These are phyloP conservation scores for Zangia roseola DNA, from an alignment of 768 basidiomycete genomes.

Conservation along the genomic window DNA sequence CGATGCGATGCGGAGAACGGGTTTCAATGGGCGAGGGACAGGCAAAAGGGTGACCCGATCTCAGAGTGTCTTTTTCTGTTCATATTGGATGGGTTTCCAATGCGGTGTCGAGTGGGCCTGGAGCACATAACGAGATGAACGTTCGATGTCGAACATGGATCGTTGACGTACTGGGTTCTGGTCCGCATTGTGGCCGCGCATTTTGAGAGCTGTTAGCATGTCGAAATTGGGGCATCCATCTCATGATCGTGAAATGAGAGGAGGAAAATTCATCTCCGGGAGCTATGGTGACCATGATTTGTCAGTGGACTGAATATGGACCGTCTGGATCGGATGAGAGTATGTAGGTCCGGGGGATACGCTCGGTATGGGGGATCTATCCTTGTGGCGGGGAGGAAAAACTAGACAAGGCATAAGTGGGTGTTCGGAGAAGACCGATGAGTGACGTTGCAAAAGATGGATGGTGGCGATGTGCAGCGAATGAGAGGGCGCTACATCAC, in stretches of 20 bases:
- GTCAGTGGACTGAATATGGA: constrained; percentile 8
- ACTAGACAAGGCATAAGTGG: too few relatives aligned
- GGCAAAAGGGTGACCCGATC: too few relatives aligned
- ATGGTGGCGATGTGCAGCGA: too few relatives aligned
- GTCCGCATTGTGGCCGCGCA: constrained; percentile 11
- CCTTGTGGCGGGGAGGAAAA: too few relatives aligned
- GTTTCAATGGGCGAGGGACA: too few relatives aligned
- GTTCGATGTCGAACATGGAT: constrained; percentile 29
- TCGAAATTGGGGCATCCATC: constrained; percentile 20
- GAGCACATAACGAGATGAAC: too few relatives aligned
- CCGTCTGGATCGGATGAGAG: not conserved
- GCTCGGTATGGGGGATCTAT: not conserved
- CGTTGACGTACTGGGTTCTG: too few relatives aligned
- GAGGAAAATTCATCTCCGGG: constrained; percentile 32
- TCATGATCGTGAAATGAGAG: constrained; percentile 23
- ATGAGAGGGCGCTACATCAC: too few relatives aligned
- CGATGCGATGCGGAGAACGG: too few relatives aligned
- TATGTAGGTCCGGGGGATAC: not conserved
- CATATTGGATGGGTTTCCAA: too few relatives aligned
- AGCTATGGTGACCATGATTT: constrained; percentile 26
- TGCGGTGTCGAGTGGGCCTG: too few relatives aligned
- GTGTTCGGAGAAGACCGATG: not conserved
- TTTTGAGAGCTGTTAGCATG: not conserved
- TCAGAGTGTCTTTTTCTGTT: too few relatives aligned
- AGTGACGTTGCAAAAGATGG: not conserved